phyloP scores from a whole-genome alignment of 2,329 filamentous ascomycete genomes.

The Endoconidiophora laricicola region DNA sequence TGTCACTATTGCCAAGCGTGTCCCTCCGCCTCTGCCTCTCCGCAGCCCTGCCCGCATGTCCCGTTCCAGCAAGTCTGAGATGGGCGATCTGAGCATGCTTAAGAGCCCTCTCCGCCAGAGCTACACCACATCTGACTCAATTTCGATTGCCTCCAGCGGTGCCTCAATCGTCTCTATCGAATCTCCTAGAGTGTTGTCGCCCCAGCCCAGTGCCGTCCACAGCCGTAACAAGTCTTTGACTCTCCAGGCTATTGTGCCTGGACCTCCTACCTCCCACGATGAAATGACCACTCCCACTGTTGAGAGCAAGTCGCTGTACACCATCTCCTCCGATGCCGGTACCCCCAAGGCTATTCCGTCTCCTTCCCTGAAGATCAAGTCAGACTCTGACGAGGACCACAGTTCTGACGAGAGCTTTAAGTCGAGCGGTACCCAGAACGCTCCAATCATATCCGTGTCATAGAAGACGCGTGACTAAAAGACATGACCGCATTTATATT shows the following conservation, averaged over 20 bases:
- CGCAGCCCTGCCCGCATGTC: slow-evolving; percentile 54
- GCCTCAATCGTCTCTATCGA: slow-evolving; percentile 7
- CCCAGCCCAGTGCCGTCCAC: slow-evolving; percentile 4
- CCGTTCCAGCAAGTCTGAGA: slow-evolving; percentile 34
- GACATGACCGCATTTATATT: not conserved
- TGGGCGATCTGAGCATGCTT: slow-evolving; percentile 40
- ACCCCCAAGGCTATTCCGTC: slow-evolving; percentile 7
- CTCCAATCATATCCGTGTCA: slow-evolving; percentile 5
- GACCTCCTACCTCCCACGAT: slow-evolving; percentile 4
- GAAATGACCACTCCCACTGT: slow-evolving; percentile 5
- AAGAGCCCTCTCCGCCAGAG: slow-evolving; percentile 35
- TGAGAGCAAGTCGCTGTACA: slow-evolving; percentile 2
- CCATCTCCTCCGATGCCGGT: slow-evolving; percentile 3
- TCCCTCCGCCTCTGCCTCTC: slow-evolving; percentile 60
- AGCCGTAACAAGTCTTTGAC: slow-evolving; percentile 2
- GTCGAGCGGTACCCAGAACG: slow-evolving; percentile 12
- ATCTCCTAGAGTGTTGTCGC: not conserved
- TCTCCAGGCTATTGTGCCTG: slow-evolving; percentile 6
- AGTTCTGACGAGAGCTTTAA: slow-evolving; percentile 11
- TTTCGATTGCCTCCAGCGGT: slow-evolving; percentile 5
- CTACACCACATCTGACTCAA: slow-evolving; percentile 19
- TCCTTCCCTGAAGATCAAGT: not conserved
- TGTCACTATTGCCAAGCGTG: slow-evolving; percentile 69
- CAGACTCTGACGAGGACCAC: slow-evolving; percentile 6
- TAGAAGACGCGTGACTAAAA: slow-evolving; percentile 1